Base-by-base conservation (phyloP, 805 yeast species). In the Kodamaea kaohsiungensis region DNA sequence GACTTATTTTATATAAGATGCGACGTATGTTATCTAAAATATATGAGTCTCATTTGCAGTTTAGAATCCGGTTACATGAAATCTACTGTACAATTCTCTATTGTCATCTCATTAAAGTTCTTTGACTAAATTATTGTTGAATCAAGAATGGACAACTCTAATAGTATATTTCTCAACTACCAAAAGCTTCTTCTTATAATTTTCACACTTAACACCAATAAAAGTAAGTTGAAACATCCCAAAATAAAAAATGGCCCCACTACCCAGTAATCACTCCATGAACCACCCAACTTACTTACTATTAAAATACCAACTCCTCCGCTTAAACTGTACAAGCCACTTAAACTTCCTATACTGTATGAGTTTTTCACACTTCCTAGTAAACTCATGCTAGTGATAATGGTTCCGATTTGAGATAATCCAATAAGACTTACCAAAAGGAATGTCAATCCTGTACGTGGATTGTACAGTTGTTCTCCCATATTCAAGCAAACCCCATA, bases 291-390 rank as follows among this genome's bases (percentile, higher is more conserved):
- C 61, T 81, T 82, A 37, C 85, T 79, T 27, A 86, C 69, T 1
- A 84, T 51, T 53, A 87, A 68, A 25, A 87, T 85, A 1, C 93
- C 93, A 7, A 84, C 49, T 0, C 89, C 89, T 15, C 91, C 91
- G 58, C 79, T 72, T 52, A 87, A 77, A n/a, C 87, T 80, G 64
- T 84, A 85, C 10, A 85, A 81, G 6, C 93, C 93, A 49, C 87
- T 79, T 42, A 87, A 78, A 2, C 88, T 76, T n/a, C 91, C 91
- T 48, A 82, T 80, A 53, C 77, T 71, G 18, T 67, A 69, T 35
- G 77, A 68, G 30, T 77, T 73, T 39, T 71, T 68, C 4, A 71
- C 65, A 39, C 65, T 61, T 53, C 71, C 64, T 30, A 72, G 77
- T 60, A 87, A 72, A 7, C 89, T 82, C 84, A 86, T 82, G 33